Evolutionary conservation across 805 yeast genomes (phyloP), one percentile per base, ranked within the genome.

Genomic region (Ogataea ganodermae): DNA sequence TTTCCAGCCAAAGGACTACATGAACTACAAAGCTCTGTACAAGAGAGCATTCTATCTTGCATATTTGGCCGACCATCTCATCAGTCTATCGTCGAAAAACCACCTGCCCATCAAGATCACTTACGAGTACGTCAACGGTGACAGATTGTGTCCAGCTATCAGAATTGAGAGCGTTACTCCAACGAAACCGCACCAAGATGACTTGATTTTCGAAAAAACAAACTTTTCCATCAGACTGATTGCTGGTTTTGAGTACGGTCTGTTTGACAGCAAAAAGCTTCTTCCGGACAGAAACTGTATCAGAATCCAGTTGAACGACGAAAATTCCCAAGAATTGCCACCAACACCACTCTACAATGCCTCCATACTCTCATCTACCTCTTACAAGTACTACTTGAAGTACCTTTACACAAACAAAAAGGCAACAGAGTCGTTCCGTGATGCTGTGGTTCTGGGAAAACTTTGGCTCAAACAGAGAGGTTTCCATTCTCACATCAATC

Each of bases 391-490:
- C 54, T 85, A 86, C 61, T 73, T 89, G 60, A 84, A 87, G 63
- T 86, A 78, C 59, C 70, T 94, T 30, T 88, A 89, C 66, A 81
- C 87, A 33, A 75, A 86, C 16, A 83, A 86, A 57, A 86, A 86
- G 63, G 70, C 84, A 4, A 79, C 96, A 2, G 91, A 86, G 45
- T 81, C 89, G 12, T 94, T 89, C 67, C 80, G 80, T 53, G 96
- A 91, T 57, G 97, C 99, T 1, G 82, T 90, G 53, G 79, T 84
- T 6, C 73, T 94, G 44, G 97, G 97, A 3, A 78, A 91, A 52
- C 70, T 94, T 46, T 94, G 99, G 99, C 74, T 94, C 35, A 76
- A 80, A 42, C 98, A 94, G 68, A 78, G 96, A 55, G 96, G 96
- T 0, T 80, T 89, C 49, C 74, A 79, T 9, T 81, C 95, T 0